Percentiles rank a stretch among this genome's conserved stretches.
Evolutionary conservation across 176 grass and related monocot genomes (phyloP).

Genomic region (Elaeis guineensis): DNA sequence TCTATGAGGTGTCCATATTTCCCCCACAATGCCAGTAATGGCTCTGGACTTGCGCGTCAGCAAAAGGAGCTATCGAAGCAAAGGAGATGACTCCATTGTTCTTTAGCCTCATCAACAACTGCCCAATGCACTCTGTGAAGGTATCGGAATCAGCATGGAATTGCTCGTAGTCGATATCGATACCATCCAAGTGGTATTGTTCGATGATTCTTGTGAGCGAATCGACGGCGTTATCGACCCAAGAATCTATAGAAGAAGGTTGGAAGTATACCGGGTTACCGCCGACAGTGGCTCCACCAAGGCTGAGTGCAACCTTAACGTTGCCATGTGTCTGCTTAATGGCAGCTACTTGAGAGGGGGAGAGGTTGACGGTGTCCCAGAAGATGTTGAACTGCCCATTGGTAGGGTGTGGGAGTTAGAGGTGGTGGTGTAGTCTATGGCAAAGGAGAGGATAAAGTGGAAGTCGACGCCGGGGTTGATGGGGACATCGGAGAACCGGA

Average conservation of each 20-base stretch:
- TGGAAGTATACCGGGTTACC: background rate
- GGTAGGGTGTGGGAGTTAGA: background rate
- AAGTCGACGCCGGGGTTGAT: constrained; percentile 29
- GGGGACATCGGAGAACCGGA: constrained; percentile 44
- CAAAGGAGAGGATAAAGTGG: constrained; percentile 44
- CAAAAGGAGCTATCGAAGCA: constrained; percentile 10
- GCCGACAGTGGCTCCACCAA: constrained; percentile 11
- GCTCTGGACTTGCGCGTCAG: constrained; percentile 3
- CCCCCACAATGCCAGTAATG: constrained; percentile 27
- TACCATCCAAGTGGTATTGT: constrained; percentile 2
- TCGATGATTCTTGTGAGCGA: constrained; percentile 11
- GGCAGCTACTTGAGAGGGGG: background rate
- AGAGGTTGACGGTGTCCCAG: constrained; percentile 8
- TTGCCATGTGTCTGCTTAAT: constrained; percentile 3
- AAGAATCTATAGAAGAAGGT: constrained; percentile 8
- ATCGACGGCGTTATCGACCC: constrained; percentile 1
- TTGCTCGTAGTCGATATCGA: constrained; percentile 19
- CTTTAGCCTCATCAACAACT: constrained; percentile 11
- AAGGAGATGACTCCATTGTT: background rate
- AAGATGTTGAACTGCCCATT: constrained; percentile 1
- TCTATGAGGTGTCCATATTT: constrained; percentile 32
- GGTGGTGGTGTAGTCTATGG: constrained; percentile 27
- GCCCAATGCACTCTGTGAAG: constrained; percentile 10
- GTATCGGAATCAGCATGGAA: background rate
- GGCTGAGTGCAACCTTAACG: constrained; percentile 4